These are phyloP conservation scores for Aspergillus tubingensis DNA, from an alignment of 2,329 filamentous ascomycete species.

Conservation along the genomic window DNA sequence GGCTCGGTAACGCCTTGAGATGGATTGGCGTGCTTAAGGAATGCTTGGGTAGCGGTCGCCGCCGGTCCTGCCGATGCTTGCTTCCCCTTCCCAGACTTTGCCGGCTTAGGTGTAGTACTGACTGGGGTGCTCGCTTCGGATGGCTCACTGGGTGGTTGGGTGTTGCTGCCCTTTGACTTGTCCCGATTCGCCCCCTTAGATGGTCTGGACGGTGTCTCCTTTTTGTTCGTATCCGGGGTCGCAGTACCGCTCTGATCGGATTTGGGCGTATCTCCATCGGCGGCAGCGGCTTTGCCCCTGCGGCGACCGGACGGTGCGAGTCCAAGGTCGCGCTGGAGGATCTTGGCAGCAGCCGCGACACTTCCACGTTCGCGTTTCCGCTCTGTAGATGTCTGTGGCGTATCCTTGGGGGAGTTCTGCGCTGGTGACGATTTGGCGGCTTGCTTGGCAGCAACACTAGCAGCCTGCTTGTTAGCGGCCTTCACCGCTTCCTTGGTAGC, in stretches of 20 bases:
- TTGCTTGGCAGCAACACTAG: slow-evolving; percentile 36
- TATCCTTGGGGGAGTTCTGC: slow-evolving; percentile 26
- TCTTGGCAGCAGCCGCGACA: slow-evolving; percentile 56
- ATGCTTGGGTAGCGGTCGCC: slow-evolving; percentile 53
- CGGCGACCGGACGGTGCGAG: slow-evolving; percentile 51
- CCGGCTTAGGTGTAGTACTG: slow-evolving; percentile 22
- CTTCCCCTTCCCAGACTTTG: slow-evolving; percentile 34
- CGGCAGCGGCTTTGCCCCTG: slow-evolving; percentile 33
- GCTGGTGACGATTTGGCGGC: slow-evolving; percentile 20
- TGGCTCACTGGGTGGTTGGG: slow-evolving; percentile 27
- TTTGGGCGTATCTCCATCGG: slow-evolving; percentile 28
- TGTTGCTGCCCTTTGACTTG: slow-evolving; percentile 21
- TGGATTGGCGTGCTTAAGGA: slow-evolving; percentile 80
- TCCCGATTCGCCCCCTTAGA: slow-evolving; percentile 22
- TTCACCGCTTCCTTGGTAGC: slow-evolving; percentile 64
- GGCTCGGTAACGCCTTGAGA: slow-evolving; percentile 90
- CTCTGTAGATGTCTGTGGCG: slow-evolving; percentile 42
- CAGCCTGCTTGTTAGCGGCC: slow-evolving; percentile 50
- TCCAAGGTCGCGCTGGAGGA: slow-evolving; percentile 64
- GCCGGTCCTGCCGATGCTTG: slow-evolving; percentile 16
- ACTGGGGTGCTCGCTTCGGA: slow-evolving; percentile 19
- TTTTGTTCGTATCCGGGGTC: slow-evolving; percentile 26
- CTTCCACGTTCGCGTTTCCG: slow-evolving; percentile 57
- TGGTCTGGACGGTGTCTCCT: slow-evolving; percentile 23
- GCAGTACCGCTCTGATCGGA: slow-evolving; percentile 17